Base-by-base conservation (phyloP, 192 early-diverging fungal genomes). In the Dimargaris xerosporica region DNA sequence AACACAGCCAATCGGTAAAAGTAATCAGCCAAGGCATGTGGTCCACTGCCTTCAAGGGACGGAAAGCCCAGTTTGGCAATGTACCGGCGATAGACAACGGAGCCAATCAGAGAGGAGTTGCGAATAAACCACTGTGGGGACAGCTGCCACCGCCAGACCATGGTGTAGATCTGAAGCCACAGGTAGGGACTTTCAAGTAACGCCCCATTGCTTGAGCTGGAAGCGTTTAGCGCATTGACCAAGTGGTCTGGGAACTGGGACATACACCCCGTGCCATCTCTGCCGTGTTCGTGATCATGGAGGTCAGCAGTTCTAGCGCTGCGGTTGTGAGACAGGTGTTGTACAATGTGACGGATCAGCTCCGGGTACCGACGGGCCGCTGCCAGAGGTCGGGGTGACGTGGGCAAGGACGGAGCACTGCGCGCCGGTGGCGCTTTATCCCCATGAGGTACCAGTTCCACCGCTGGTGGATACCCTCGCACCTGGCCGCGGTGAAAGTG, bases 111-210 rank as follows among this genome's bases (percentile, higher is more conserved):
- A 23, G 91, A 91, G 6, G 73, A 62, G 21, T 76, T 73, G 19
- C 92, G 79, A 59, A 95, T 78, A 30, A 95, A 62, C 30, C 78
- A 81, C 77, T 88, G 84, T 15, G 93, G 93, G 0, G 93, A 82
- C 19, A 84, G 75, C 64, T 89, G 86, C 65, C 78, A 77, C 46
- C 84, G 73, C 91, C 91, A 94, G 43, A 90, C 73, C 41, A 72
- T 65, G 39, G 68, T 58, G 9, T 73, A 67, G 67, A 64, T 19
- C 31, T 66, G 44, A 62, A 71, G 56, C 62, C 71, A 41, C 30
- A 69, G 29, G 41, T 63, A 30, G 30, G 65, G 54, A 66, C 60
- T 62, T 44, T 73, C 69, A 68, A 78, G 54, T 76, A 61, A 26
- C 56, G 62, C 12, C 62, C 44, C 13, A 64, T 50, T 6, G 29